phyloP scores from a whole-genome alignment of 257 asterid genomes.

The Catharanthus roseus region DNA sequence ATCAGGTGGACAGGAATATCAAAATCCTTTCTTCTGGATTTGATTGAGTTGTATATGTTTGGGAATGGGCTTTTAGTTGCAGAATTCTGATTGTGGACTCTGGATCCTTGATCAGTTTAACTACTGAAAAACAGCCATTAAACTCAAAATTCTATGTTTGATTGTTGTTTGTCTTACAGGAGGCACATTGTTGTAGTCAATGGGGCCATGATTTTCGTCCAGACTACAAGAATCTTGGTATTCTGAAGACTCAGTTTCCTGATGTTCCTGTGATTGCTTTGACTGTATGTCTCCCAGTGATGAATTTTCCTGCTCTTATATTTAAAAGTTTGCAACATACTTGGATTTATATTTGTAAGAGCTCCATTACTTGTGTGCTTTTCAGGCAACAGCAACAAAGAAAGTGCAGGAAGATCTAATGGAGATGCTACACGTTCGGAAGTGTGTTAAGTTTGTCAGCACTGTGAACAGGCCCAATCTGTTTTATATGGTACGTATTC shows the following conservation, averaged over 20 bases:
- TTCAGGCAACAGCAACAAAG: slow-evolving; percentile 91
- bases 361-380: not conserved
- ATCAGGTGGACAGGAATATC: not conserved
- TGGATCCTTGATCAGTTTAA: not conserved
- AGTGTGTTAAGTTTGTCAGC: slow-evolving; percentile 75
- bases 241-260: slow-evolving; percentile 95
- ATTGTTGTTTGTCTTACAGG: slow-evolving; percentile 46
- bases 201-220: slow-evolving; percentile 99
- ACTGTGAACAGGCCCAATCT: slow-evolving; percentile 95
- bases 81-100: not conserved
- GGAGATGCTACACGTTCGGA: slow-evolving; percentile 82
- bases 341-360: not conserved
- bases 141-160: not conserved
- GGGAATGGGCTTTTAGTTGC: not conserved
- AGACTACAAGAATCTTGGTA: slow-evolving; percentile 95
- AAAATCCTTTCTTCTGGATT: not conserved
- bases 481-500: slow-evolving; percentile 91
- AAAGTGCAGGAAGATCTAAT: slow-evolving; percentile 91
- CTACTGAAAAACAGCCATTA: not conserved
- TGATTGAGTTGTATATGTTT: not conserved
- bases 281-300: slow-evolving; percentile 53
- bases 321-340: slow-evolving; percentile 15
- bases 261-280: slow-evolving; percentile 85
- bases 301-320: slow-evolving; percentile 5
- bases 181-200: slow-evolving; percentile 99